Evolutionary conservation across 2,329 filamentous ascomycete species (phyloP), one percentile per base, ranked within the genome.

Genomic region (Hirsutella thompsonii): DNA sequence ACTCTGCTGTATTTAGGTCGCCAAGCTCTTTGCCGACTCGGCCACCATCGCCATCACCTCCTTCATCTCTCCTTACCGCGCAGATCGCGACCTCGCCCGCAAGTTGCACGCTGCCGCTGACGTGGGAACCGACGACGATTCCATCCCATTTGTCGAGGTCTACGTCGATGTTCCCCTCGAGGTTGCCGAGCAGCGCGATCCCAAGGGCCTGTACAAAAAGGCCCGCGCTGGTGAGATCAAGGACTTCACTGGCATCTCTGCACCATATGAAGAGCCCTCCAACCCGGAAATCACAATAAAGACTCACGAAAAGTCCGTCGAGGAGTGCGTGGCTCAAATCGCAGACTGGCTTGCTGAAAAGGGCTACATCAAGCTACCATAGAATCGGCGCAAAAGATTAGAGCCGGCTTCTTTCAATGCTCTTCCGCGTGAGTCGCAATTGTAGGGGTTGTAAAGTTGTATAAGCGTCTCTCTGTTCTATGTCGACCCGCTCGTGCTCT

Each of bases 181-280:
- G 63, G 86, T 92, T 36, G 90, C 92, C 30, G 90, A 96, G 76
- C 72, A 90, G 74, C 79, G 92, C 47, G 92, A 98, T 58, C 92
- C 92, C 38, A 98, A 98, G 77, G 92, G 90, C 5, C 68, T 96
- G 45, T 98, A 98, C 69, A 94, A 94, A 74, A 94, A 94, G 76
- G 92, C 92, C 11, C 72, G 90, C 36, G 81, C 84, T 39, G 92
- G 92, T 36, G 79, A 93, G 62, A 96, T 96, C 64, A 92, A 93
- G 65, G 87, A 96, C 52, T 98, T 98, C 60, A 98, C 92, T 2
- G 92, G 92, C 42, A 87, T 96, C 55, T 89, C 82, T 50, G 88
- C 90, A 23, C 92, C 92, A 2, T 98, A 98, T 60, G 92, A 98
- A 74, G 85, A 79, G 46, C 92, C 92, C 5, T 69, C 81, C 59